These are phyloP conservation scores for Globisporangium solare DNA, from an alignment of 352 stramenopile species.

Conservation along the genomic window DNA sequence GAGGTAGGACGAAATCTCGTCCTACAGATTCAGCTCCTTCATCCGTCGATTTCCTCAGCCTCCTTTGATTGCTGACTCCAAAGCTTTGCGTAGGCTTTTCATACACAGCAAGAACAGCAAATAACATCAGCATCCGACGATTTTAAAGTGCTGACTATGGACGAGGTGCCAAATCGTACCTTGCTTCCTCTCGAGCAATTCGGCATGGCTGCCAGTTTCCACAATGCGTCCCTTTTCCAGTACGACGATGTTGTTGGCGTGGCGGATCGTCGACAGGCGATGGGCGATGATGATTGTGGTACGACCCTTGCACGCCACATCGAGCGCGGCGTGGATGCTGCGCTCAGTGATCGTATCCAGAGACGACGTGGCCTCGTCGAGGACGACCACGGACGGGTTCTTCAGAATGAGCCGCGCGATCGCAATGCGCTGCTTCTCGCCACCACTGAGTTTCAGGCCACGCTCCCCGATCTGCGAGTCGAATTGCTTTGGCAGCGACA, in stretches of 20 bases:
- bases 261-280: slow-evolving; percentile 70
- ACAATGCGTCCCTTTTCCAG: slow-evolving; percentile 48
- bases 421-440: slow-evolving; percentile 80
- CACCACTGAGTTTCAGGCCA: slow-evolving; percentile 72
- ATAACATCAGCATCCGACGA: slow-evolving; percentile 6
- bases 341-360: slow-evolving; percentile 73
- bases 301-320: slow-evolving; percentile 39
- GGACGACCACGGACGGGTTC: slow-evolving; percentile 67
- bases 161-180: slow-evolving; percentile 18
- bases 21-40: not conserved
- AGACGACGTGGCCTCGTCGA: slow-evolving; percentile 78
- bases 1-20: no score
- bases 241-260: slow-evolving; percentile 69
- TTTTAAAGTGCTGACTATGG: not conserved
- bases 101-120: not conserved
- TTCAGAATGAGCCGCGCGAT: slow-evolving; percentile 79
- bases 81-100: slow-evolving; percentile 30
- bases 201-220: slow-evolving; percentile 40
- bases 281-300: slow-evolving; percentile 81
- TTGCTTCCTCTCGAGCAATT: slow-evolving; percentile 35
- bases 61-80: slow-evolving; percentile 40
- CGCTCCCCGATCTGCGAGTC: slow-evolving; percentile 87
- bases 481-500: slow-evolving; percentile 86
- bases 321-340: slow-evolving; percentile 60
- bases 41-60: slow-evolving; percentile 6